phyloP scores from a whole-genome alignment of 805 yeast species.

The Ogataea polymorpha region DNA sequence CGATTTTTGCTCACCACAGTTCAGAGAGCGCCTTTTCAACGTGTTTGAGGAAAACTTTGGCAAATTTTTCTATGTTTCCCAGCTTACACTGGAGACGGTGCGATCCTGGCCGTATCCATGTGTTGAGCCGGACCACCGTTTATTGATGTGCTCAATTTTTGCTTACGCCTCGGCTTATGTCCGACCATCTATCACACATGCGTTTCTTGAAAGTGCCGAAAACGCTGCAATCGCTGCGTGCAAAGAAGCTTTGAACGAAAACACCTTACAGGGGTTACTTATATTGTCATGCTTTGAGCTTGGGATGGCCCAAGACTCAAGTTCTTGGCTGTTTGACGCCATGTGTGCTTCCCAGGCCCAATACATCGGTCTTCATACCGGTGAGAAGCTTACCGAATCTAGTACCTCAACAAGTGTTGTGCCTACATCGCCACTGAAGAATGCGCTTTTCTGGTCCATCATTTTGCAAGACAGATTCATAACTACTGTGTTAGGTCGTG shows the following conservation, averaged over 20 bases:
- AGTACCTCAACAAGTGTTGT: constrained; percentile 3
- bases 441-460: constrained; percentile 33
- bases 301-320: constrained; percentile 34
- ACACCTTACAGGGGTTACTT: constrained; percentile 28
- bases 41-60: constrained; percentile 28
- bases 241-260: constrained; percentile 20
- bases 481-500: constrained; percentile 34
- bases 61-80: constrained; percentile 26
- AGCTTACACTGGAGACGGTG: constrained; percentile 22
- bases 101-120: constrained; percentile 29
- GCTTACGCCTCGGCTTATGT: constrained; percentile 29
- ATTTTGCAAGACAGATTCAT: constrained; percentile 33
- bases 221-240: constrained; percentile 24
- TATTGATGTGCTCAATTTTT: constrained; percentile 29
- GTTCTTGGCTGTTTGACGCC: constrained; percentile 33
- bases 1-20: constrained; percentile 6
- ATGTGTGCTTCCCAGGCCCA: constrained; percentile 32
- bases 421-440: constrained; percentile 18
- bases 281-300: constrained; percentile 32
- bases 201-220: constrained; percentile 23
- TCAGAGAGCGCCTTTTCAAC: constrained; percentile 11
- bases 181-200: constrained; percentile 16
- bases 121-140: constrained; percentile 27
- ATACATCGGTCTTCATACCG: constrained; percentile 16
- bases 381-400: neutral